Percentiles rank a stretch among this genome's conserved stretches.
These are phyloP conservation scores for Vickermania spadyakhi DNA, from an alignment of 208 protist species.

Conservation along the genomic window DNA sequence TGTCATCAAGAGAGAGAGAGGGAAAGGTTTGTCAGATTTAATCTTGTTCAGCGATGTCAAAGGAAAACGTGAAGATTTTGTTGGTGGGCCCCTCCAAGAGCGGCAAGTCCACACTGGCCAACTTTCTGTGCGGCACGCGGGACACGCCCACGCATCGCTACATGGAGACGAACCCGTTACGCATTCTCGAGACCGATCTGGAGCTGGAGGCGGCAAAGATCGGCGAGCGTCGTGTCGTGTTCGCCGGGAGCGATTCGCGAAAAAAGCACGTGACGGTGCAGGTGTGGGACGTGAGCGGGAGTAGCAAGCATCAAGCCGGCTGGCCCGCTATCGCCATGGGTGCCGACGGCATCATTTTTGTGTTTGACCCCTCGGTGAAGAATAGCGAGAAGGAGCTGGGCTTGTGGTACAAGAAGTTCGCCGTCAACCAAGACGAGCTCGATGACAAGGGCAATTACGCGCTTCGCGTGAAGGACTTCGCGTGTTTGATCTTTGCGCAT, in stretches of 20 bases:
- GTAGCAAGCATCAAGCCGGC: slow-evolving; percentile 67
- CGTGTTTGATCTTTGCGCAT: slow-evolving; percentile 74
- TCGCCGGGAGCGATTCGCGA: slow-evolving; percentile 36
- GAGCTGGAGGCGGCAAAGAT: slow-evolving; percentile 47
- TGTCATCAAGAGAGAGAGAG: slow-evolving; percentile 9
- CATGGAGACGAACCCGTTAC: slow-evolving; percentile 75
- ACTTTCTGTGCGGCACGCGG: slow-evolving; percentile 72
- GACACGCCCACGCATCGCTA: slow-evolving; percentile 77
- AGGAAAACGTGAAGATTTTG: slow-evolving; percentile 73
- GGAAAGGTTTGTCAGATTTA: too few species aligned
- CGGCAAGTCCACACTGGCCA: slow-evolving; percentile 77
- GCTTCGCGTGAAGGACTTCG: slow-evolving; percentile 34
- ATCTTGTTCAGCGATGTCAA: too few species aligned
- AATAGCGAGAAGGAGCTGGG: slow-evolving; percentile 72
- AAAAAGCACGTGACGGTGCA: slow-evolving; percentile 53
- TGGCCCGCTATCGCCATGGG: slow-evolving; percentile 77
- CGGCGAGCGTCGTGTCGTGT: slow-evolving; percentile 44
- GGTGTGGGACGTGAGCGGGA: slow-evolving; percentile 85
- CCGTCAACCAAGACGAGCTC: slow-evolving; percentile 47
- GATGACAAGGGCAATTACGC: slow-evolving; percentile 65
- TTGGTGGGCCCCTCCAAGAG: slow-evolving; percentile 71
- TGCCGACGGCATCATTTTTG: slow-evolving; percentile 80
- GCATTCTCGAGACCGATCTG: slow-evolving; percentile 85
- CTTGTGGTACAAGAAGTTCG: slow-evolving; percentile 89
- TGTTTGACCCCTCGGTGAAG: slow-evolving; percentile 76